Percentiles rank a stretch among this genome's conserved stretches.
phyloP scores from a whole-genome alignment of 2,329 filamentous ascomycete genomes.

The Ilyonectria sp. region DNA sequence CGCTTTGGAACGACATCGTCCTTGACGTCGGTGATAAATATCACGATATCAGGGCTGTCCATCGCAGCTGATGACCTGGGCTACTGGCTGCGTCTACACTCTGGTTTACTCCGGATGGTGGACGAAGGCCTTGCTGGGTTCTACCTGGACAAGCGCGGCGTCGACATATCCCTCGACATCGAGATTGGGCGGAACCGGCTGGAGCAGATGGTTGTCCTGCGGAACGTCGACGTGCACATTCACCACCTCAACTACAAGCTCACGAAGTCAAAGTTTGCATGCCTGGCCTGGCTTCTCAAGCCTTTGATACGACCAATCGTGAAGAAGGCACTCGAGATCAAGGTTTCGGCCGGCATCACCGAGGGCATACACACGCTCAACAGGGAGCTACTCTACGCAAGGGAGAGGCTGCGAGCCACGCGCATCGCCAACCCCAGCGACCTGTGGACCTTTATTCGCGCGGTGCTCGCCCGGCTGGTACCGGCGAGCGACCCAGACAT shows the following conservation, averaged over 20 bases:
- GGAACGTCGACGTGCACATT: constrained; percentile 82
- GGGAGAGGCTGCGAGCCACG: constrained; percentile 88
- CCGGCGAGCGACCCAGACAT: constrained; percentile 83
- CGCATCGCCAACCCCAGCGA: constrained; percentile 85
- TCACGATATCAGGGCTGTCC: constrained; percentile 87
- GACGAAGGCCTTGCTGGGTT: constrained; percentile 92
- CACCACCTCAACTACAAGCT: constrained; percentile 90
- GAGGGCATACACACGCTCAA: constrained; percentile 82
- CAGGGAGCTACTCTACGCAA: constrained; percentile 87
- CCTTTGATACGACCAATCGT: constrained; percentile 87
- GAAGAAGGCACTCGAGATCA: constrained; percentile 82
- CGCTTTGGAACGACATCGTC: constrained; percentile 72
- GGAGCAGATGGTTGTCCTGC: constrained; percentile 86
- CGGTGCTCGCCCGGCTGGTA: constrained; percentile 82
- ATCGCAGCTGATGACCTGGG: constrained; percentile 89
- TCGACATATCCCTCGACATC: constrained; percentile 88
- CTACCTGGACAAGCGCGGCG: constrained; percentile 86
- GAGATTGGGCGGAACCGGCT: constrained; percentile 84
- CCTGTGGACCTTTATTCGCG: constrained; percentile 85
- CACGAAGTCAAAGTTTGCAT: constrained; percentile 81
- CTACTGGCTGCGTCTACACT: constrained; percentile 88
- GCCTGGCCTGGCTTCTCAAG: constrained; percentile 86
- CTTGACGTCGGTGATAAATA: constrained; percentile 79
- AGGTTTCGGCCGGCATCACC: constrained; percentile 80
- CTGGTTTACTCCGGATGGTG: constrained; percentile 79